A percentile compares a stretch with the other conserved stretches of the same genome.
phyloP scores from a whole-genome alignment of 1,284 basidiomycete genomes.

The Pseudozyma flocculosa region DNA sequence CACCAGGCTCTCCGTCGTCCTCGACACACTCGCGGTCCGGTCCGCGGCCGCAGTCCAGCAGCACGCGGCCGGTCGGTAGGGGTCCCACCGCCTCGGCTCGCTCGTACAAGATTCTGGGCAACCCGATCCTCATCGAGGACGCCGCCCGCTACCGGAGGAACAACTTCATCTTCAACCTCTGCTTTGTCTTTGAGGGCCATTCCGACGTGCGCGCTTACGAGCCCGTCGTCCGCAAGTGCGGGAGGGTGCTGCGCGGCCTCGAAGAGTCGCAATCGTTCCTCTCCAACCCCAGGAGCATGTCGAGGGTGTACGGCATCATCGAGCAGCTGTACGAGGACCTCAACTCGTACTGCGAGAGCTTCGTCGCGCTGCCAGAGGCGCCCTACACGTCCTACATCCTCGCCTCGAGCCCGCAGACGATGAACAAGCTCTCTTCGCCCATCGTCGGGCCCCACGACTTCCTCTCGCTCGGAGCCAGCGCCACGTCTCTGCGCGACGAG shows the following conservation, averaged over 20 bases:
- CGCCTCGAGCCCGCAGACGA: conserved; percentile 11
- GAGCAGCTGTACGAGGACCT: conserved; percentile 97
- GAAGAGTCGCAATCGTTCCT: conserved; percentile 92
- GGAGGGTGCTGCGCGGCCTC: conserved; percentile 77
- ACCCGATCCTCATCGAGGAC: conserved; percentile 47
- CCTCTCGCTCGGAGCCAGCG: conserved; percentile 22
- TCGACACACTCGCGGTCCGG: not conserved
- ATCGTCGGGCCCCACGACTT: conserved; percentile 23
- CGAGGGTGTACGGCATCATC: conserved; percentile 78
- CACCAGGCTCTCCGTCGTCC: not conserved
- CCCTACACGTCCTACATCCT: conserved; percentile 38
- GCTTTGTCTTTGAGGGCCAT: conserved; percentile 83
- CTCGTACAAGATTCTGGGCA: conserved; percentile 50
- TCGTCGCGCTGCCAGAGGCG: conserved; percentile 53
- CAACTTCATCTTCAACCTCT: conserved; percentile 85
- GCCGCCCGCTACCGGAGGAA: conserved; percentile 50
- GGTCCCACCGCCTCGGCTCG: not conserved
- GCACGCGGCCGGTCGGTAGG: too few relatives aligned
- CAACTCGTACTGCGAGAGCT: conserved; percentile 72
- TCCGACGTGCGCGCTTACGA: conserved; percentile 93
- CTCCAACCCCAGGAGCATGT: conserved; percentile 71
- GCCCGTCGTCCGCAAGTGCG: conserved; percentile 90
- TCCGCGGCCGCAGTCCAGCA: too few relatives aligned
- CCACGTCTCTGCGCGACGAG: conserved; percentile 19
- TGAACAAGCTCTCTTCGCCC: conserved; percentile 8